Percentiles rank a stretch among this genome's conserved stretches.
Evolutionary conservation across 768 basidiomycete genomes (phyloP).

Genomic region (Mycena haematopus): DNA sequence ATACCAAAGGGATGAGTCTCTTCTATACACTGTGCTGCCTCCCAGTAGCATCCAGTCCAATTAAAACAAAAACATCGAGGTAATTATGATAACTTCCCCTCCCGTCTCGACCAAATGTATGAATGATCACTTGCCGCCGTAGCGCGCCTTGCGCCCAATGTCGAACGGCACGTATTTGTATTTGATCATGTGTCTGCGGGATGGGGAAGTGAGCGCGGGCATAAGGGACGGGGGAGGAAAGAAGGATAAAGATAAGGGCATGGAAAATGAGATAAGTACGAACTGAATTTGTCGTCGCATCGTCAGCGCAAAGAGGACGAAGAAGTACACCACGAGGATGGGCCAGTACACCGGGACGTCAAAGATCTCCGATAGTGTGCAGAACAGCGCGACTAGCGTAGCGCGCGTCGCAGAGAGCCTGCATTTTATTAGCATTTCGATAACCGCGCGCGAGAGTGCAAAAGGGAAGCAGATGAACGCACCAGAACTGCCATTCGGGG

Average conservation of each 20-base stretch:
- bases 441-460: conserved; percentile 2
- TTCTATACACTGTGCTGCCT: conserved; percentile 11
- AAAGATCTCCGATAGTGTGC: conserved; percentile 84
- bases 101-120: neutral
- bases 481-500: conserved; percentile 98
- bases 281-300: conserved; percentile 97
- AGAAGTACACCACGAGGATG: conserved; percentile 96
- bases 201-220: neutral
- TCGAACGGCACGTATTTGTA: conserved; percentile 98
- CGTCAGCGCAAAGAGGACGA: conserved; percentile 90
- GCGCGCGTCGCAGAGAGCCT: conserved; percentile 95
- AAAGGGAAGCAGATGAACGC: conserved; percentile 38
- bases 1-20: neutral
- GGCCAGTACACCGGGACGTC: conserved; percentile 99
- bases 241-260: neutral
- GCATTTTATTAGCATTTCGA: conserved; percentile 1
- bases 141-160: conserved; percentile 90
- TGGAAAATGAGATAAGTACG: conserved; percentile 5
- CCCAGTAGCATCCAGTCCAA: conserved; percentile 3
- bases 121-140: conserved; percentile 61
- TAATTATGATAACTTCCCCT: conserved; percentile 21
- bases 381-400: conserved; percentile 78
- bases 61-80: conserved; percentile 15
- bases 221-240: neutral
- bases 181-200: conserved; percentile 93